Evolutionary conservation across 139 green algal genomes (phyloP).

Genomic region (Volvox africanus): DNA sequence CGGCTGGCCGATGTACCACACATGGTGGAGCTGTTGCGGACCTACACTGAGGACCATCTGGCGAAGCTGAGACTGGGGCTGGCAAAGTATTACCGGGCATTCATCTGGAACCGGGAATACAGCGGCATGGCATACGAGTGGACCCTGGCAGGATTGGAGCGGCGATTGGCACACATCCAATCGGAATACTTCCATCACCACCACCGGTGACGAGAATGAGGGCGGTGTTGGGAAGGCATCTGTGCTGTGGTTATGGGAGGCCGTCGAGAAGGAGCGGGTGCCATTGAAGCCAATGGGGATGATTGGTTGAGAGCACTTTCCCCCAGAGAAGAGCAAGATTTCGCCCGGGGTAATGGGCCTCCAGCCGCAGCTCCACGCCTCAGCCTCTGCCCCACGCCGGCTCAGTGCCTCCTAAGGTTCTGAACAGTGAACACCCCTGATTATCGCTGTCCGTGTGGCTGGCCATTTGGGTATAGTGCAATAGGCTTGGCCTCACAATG

Average conservation of each 20-base stretch:
- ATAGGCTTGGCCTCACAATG: too few relatives aligned
- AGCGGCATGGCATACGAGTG: conserved; percentile 35
- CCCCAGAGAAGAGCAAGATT: not conserved
- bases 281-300: not conserved
- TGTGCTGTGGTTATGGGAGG: not conserved
- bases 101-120: conserved; percentile 22
- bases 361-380: too few relatives aligned
- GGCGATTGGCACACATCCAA: not conserved
- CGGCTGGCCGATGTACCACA: conserved; percentile 27
- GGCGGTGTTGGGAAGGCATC: not conserved
- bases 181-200: conserved; percentile 18
- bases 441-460: too few relatives aligned
- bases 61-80: conserved; percentile 39
- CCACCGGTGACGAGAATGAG: not conserved
- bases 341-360: too few relatives aligned
- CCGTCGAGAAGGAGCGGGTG: not conserved
- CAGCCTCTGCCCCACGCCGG: too few relatives aligned
- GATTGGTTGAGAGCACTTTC: not conserved
- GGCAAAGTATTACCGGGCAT: conserved; percentile 45
- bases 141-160: conserved; percentile 13
- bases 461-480: too few relatives aligned
- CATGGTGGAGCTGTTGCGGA: conserved; percentile 53
- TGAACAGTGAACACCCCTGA: too few relatives aligned
- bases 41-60: conserved; percentile 47
- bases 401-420: too few relatives aligned